Base-by-base conservation (phyloP, 371 early-diverging fungal genomes). In the Circinella umbellata region DNA sequence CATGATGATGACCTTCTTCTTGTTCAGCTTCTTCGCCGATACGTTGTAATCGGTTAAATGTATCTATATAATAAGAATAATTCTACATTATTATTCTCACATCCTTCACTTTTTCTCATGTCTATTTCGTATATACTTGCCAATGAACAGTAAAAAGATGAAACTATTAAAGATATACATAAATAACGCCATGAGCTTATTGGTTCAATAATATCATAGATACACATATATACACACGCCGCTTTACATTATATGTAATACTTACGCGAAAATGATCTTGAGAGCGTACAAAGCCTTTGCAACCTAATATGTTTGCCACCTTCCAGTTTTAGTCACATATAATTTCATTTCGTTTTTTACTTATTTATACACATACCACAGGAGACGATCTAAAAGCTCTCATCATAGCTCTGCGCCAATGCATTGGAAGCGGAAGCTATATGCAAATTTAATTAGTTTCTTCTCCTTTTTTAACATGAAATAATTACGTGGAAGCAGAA, bases 11-110 rank as follows among this genome's bases (percentile, higher is more conserved):
- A 42, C 34, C 70, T 27, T 79, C 76, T 17, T 76, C 78, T 51
- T 77, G 76, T n/a, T 77, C 74, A 14, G 80, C 76, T 36, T 71
- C 67, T 17, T 69, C 61, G 17, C 88, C 81, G 34, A 87, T 86
- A 72, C 83, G 84, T 68, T 83, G 83, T 64, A 91, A 86, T 39
- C 92, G 88, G 75, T 91, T 91, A 36, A 92, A 77, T 13, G 93
- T 85, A 75, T 93, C 93, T 87, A 73, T 37, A 49, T 4, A 38
- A 39, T 13, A 27, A 27, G 42, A 42, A 3, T 11, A 9, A 42
- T 42, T 6, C 9, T 36, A 27, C 9, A 48, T 5, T 13, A 27
- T 64, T 49, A 20, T 14, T 48, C 8, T 11, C 49, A 42, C 27
- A 18, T 20, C 34, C 15, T 13, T 15, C 46, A 17, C 46, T 42